A percentile compares a stretch with the other conserved stretches of the same genome.
These are phyloP conservation scores for Clitopilus hobsonii DNA, from an alignment of 768 basidiomycete species.

Conservation along the genomic window DNA sequence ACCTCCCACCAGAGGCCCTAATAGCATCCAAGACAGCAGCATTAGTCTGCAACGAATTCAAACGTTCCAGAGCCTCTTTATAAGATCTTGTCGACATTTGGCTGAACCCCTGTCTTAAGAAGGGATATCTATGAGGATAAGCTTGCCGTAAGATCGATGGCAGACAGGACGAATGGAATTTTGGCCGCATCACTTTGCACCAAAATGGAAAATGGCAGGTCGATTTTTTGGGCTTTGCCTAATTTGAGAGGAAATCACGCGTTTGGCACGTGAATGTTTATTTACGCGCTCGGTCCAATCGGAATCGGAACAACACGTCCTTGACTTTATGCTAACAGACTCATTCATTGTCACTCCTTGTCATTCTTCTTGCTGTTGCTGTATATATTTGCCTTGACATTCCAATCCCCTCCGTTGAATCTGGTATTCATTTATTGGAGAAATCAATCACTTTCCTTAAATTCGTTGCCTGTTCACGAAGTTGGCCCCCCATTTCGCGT, in stretches of 20 bases:
- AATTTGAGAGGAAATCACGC: not conserved
- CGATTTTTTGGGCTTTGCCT: not conserved
- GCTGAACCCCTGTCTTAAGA: conserved; percentile 5
- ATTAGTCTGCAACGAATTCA: conserved; percentile 88
- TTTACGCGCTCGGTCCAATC: not conserved
- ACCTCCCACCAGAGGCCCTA: conserved; percentile 64
- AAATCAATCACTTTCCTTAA: no score
- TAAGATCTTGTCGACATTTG: conserved; percentile 66
- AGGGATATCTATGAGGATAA: not conserved
- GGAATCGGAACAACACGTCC: not conserved
- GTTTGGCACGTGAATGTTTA: not conserved
- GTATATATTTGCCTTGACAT: not conserved
- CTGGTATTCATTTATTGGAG: not conserved
- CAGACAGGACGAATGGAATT: not conserved
- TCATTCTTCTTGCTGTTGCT: not conserved
- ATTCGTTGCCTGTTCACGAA: no score
- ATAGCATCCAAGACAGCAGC: conserved; percentile 86
- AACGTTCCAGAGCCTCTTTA: conserved; percentile 62
- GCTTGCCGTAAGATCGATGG: not conserved
- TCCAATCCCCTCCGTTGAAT: not conserved
- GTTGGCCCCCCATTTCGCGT: not conserved
- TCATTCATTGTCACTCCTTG: not conserved
- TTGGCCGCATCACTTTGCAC: conserved; percentile 8
- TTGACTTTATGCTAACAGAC: not conserved
- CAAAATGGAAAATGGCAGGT: not conserved